Conservation (phyloP, 768 basidiomycete species). For the Suillus clintonianus region DNA sequence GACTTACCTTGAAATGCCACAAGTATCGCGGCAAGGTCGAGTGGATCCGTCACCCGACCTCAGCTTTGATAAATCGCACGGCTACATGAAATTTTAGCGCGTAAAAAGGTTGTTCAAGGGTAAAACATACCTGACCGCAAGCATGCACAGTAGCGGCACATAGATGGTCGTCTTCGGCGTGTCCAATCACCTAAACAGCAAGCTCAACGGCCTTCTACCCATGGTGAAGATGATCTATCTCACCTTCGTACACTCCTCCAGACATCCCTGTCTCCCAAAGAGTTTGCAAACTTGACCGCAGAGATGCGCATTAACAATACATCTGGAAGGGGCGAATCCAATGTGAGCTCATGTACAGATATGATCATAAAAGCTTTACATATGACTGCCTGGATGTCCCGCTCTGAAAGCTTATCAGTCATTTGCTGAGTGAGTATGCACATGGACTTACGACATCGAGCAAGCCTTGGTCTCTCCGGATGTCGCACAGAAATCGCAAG, state of each 20-base stretch:
- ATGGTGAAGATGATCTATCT: neutral
- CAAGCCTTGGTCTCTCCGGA: constrained; percentile 36
- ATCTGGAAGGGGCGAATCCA: constrained; percentile 36
- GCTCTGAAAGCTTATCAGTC: constrained; percentile 40
- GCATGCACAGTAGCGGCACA: constrained; percentile 56
- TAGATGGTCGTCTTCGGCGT: constrained; percentile 49
- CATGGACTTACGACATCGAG: constrained; percentile 45
- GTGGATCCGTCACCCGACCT: constrained; percentile 25
- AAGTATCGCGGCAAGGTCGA: constrained; percentile 45
- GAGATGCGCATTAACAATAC: constrained; percentile 49
- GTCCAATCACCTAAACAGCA: constrained; percentile 45
- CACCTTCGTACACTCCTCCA: constrained; percentile 56
- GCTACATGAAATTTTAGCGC: constrained; percentile 27
- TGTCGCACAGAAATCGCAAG: constrained; percentile 46
- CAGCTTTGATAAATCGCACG: constrained; percentile 40
- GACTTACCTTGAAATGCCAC: constrained; percentile 44
- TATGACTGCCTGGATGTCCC: constrained; percentile 56
- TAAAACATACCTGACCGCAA: constrained; percentile 50
- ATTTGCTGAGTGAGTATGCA: neutral
- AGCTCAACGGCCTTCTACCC: neutral
- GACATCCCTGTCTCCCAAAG: constrained; percentile 49
- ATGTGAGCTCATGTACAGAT: neutral
- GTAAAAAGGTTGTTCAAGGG: neutral
- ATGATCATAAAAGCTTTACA: constrained; percentile 32
- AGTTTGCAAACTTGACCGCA: constrained; percentile 56